phyloP scores from a whole-genome alignment of 2,329 filamentous ascomycete genomes.

The Rhynchosporium agropyri region DNA sequence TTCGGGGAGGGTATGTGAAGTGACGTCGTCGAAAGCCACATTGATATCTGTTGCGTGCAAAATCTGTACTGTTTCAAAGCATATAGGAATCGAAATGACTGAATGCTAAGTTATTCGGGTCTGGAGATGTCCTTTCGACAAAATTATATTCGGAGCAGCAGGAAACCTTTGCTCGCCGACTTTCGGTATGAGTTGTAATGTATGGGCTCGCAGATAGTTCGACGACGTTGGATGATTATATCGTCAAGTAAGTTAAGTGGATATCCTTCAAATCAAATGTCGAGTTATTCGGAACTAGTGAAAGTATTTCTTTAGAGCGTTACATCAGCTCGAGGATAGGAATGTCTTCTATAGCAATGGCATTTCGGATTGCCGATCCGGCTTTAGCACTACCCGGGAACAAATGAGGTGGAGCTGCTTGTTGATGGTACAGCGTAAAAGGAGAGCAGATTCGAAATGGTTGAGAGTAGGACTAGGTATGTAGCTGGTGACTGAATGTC shows the following conservation, averaged over 20 bases:
- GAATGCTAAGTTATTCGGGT: not conserved
- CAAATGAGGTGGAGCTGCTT: slow-evolving; percentile 14
- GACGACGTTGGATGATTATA: not conserved
- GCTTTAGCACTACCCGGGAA: not conserved
- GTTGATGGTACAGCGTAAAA: not conserved
- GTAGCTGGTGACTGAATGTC: slow-evolving; percentile 20
- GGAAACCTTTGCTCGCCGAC: no score
- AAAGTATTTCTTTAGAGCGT: not conserved
- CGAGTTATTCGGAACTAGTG: not conserved
- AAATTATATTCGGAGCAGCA: not conserved
- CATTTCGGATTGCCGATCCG: slow-evolving; percentile 14
- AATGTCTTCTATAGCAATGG: not conserved
- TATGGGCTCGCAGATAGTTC: not conserved
- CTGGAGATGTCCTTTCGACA: not conserved
- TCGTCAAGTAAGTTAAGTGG: not conserved
- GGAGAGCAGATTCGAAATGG: slow-evolving; percentile 10
- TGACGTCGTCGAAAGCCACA: slow-evolving; percentile 21
- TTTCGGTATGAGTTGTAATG: not conserved
- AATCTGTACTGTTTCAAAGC: slow-evolving; percentile 1
- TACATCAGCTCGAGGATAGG: slow-evolving; percentile 12
- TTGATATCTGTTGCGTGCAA: slow-evolving; percentile 21
- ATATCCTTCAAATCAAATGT: not conserved
- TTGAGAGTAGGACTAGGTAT: slow-evolving; percentile 17
- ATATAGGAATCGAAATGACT: slow-evolving; percentile 1
- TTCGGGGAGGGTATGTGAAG: slow-evolving; percentile 16